A percentile compares a stretch with the other conserved stretches of the same genome.
phyloP scores from a whole-genome alignment of 768 basidiomycete genomes.

The Mycena kentingensis region DNA sequence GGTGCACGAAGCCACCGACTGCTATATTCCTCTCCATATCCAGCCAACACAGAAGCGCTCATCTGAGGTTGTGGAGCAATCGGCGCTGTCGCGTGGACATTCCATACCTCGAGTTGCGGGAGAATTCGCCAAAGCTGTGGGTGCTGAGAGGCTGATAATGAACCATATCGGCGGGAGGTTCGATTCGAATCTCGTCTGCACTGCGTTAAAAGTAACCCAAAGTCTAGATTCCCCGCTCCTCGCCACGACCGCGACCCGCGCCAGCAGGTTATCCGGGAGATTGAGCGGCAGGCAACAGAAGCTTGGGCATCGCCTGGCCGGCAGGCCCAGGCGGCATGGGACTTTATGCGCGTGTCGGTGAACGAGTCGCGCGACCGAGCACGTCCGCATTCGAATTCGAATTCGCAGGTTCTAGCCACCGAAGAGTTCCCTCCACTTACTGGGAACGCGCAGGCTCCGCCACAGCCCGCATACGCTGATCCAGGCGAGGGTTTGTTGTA shows the following conservation, averaged over 20 bases:
- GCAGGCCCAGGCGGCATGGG: slow-evolving; percentile 55
- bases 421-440: too few species aligned
- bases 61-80: slow-evolving; percentile 44
- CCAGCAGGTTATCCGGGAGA: slow-evolving; percentile 55
- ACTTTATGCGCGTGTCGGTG: slow-evolving; percentile 51
- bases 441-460: too few species aligned
- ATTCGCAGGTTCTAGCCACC: too few species aligned
- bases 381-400: too few species aligned
- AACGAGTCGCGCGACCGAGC: too few species aligned
- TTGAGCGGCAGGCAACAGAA: slow-evolving; percentile 62
- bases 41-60: slow-evolving; percentile 50
- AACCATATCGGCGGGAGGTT: slow-evolving; percentile 81
- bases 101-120: slow-evolving; percentile 82
- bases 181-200: slow-evolving; percentile 18
- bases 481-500: slow-evolving; percentile 27
- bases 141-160: slow-evolving; percentile 63
- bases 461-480: slow-evolving; percentile 21
- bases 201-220: background rate
- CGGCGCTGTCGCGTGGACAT: slow-evolving; percentile 69
- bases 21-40: slow-evolving; percentile 58
- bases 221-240: slow-evolving; percentile 55
- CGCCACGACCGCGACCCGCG: slow-evolving; percentile 38
- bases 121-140: slow-evolving; percentile 61
- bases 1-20: slow-evolving; percentile 86
- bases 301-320: slow-evolving; percentile 52